These are phyloP conservation scores for Tetraselmis striata DNA, from an alignment of 139 green algal species.

Conservation along the genomic window DNA sequence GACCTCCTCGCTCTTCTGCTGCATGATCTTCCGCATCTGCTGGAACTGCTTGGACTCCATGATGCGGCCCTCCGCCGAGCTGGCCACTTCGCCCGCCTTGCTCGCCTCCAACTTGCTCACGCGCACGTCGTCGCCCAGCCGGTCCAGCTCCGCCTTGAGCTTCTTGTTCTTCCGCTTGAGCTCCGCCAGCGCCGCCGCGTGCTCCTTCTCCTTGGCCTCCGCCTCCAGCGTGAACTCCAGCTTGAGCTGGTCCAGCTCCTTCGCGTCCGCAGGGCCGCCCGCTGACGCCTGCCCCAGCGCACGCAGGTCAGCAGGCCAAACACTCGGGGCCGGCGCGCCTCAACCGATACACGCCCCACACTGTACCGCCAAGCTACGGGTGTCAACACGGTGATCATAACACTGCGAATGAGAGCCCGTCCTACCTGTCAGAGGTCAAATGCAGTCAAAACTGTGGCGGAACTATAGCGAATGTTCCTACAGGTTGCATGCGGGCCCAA, in stretches of 20 bases:
- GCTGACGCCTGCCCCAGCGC: too few species aligned
- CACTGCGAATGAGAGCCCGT: too few species aligned
- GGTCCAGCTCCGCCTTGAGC: neutral
- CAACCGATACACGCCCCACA: too few species aligned
- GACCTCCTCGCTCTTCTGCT: conserved; percentile 39
- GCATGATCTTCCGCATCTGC: conserved; percentile 53
- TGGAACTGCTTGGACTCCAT: conserved; percentile 41
- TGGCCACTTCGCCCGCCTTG: neutral
- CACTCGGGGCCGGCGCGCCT: too few species aligned
- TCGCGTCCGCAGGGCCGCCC: neutral
- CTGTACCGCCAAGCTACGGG: too few species aligned
- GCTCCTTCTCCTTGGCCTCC: neutral
- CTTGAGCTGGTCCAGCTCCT: neutral
- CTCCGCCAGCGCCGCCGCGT: neutral
- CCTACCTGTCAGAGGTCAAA: too few species aligned
- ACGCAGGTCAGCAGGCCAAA: too few species aligned
- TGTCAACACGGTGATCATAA: too few species aligned
- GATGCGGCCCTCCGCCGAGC: neutral
- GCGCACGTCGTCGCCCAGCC: neutral
- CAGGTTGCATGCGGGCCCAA: too few species aligned
- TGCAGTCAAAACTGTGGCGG: too few species aligned
- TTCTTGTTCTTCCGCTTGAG: neutral
- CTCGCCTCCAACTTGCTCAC: neutral
- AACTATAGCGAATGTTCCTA: too few species aligned
- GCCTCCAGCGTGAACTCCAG: neutral